Base-by-base conservation (phyloP, 768 basidiomycete species). In the Paxillus involutus region DNA sequence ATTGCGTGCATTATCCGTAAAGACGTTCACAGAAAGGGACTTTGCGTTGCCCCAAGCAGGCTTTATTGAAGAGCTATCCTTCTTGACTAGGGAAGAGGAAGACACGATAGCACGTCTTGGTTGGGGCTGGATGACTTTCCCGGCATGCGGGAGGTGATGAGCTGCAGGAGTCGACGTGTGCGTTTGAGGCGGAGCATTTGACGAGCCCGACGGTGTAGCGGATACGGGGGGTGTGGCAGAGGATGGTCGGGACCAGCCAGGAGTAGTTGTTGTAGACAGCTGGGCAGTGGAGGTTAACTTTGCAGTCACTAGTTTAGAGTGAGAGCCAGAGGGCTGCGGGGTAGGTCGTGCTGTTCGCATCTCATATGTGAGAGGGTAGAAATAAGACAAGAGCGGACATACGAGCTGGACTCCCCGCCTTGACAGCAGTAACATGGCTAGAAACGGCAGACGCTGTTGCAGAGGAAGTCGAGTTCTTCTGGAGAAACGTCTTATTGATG, bases 401-500 rank as follows among this genome's bases (percentile, higher is more conserved):
- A 88, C 87, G 75, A 58, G 74, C 72, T 41, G 82, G 68, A 44
- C 75, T 77, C 32, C 79, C 81, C 10, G 79, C 57, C 71, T 85
- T 89, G 53, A 71, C 59, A 40, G 76, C 63, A 2, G 55, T 45
- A 44, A 75, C 65, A 32, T 78, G 75, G 47, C 69, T 67, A 19
- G 80, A 71, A 26, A 78, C 72, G 46, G 75, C 63, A 17, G 81
- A 73, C 35, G 76, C 63, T 24, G 82, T 67, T 44, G 75, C 72
- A 24, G 84, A 77, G 40, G 83, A 75, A 41, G 85, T 71, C 6
- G 84, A 84, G 51, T 88, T 89, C 80, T 95, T 96, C 76, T 94
- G 90, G 41, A 98, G 77, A 71, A 98, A 98, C 72, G 91, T 93
- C 83, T 94, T 96, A 77, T 92, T 96, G 71, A 98, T 92, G 67